phyloP scores from a whole-genome alignment of 169 alveolate genomes.

The Eimeria brunetti region DNA sequence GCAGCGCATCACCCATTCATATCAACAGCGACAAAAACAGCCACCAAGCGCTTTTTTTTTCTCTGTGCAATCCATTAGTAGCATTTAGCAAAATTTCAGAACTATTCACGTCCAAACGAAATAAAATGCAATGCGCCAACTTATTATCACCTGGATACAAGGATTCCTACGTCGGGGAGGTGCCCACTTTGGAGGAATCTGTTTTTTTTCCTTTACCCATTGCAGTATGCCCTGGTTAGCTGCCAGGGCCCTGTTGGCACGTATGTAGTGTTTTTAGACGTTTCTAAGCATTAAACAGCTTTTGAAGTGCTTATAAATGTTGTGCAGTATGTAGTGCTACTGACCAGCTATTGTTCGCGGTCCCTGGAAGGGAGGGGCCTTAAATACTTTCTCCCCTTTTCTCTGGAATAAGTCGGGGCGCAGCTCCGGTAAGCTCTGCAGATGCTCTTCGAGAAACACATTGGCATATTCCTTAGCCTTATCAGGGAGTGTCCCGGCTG shows the following conservation, averaged over 20 bases:
- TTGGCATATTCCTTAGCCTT: constrained; percentile 29
- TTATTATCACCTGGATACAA: not conserved
- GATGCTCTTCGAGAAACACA: constrained; percentile 30
- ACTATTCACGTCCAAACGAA: not conserved
- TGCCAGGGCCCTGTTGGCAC: not conserved
- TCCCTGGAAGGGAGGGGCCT: not conserved
- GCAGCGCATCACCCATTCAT: not conserved
- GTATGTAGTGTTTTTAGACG: not conserved
- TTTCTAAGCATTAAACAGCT: not conserved
- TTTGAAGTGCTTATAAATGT: not conserved
- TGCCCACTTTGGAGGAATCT: not conserved
- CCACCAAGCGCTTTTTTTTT: not conserved
- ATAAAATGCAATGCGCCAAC: not conserved
- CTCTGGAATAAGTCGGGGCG: constrained; percentile 8
- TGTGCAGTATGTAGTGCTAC: not conserved
- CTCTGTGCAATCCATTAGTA: not conserved
- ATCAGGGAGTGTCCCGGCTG: constrained; percentile 17
- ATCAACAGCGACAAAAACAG: not conserved
- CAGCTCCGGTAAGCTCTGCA: not conserved
- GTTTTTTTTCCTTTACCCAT: not conserved
- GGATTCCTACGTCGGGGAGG: not conserved
- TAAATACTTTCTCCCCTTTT: not conserved
- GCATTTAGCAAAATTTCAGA: not conserved
- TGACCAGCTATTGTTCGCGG: not conserved
- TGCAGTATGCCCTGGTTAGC: not conserved